These are phyloP conservation scores for Pyricularia sp. DNA, from an alignment of 2,329 filamentous ascomycete species.

Conservation along the genomic window DNA sequence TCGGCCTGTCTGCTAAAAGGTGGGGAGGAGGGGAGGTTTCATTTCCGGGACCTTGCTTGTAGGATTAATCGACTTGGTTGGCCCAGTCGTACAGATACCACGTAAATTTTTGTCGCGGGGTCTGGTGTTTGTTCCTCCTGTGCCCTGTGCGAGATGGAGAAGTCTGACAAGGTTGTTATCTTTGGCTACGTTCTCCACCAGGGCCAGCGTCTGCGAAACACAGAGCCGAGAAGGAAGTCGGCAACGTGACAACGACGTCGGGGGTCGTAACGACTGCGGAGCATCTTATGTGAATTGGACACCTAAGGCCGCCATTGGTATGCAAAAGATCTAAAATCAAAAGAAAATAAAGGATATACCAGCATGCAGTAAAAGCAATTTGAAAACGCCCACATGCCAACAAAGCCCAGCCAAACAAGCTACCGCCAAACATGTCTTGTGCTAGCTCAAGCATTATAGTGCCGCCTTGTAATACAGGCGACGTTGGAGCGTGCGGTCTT, in stretches of 20 bases:
- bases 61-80: not conserved
- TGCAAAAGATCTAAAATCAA: not conserved
- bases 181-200: not conserved
- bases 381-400: not conserved
- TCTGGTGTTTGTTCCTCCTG: not conserved
- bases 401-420: not conserved
- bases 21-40: not conserved
- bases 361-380: not conserved
- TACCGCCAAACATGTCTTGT: not conserved
- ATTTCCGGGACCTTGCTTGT: not conserved
- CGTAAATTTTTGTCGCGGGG: not conserved
- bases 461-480: not conserved
- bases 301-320: not conserved
- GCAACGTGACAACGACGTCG: not conserved
- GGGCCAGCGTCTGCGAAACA: not conserved
- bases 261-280: not conserved
- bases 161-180: not conserved
- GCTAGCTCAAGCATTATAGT: not conserved
- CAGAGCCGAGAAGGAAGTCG: not conserved
- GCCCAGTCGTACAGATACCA: not conserved
- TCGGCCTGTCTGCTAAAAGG: not conserved
- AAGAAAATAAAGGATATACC: not conserved
- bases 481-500: not conserved
- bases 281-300: not conserved
- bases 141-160: not conserved